phyloP scores from a whole-genome alignment of 495 filamentous ascomycete species.

The Penicillium nucicola region DNA sequence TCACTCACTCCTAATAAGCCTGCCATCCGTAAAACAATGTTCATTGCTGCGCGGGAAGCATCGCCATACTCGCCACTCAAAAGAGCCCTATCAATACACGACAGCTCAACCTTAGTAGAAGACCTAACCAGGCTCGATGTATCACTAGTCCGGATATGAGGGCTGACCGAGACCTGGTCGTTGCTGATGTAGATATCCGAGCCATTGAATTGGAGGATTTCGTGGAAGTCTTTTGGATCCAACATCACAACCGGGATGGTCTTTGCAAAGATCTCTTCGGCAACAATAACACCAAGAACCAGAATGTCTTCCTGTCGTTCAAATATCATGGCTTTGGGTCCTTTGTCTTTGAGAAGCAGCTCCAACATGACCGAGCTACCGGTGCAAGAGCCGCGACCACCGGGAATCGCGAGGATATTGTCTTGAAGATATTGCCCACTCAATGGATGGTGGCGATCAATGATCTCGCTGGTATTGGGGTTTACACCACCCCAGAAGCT shows the following conservation, averaged over 20 bases:
- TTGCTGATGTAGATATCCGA: constrained; percentile 1
- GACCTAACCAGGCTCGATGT: background rate
- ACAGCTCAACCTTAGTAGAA: background rate
- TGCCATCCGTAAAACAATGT: constrained; percentile 22
- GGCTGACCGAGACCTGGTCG: no score
- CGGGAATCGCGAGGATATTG: constrained; percentile 26
- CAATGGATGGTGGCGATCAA: constrained; percentile 31
- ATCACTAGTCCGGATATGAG: background rate
- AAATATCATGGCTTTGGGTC: constrained; percentile 23
- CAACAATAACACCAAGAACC: constrained; percentile 28
- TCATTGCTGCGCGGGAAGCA: constrained; percentile 22
- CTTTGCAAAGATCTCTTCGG: constrained; percentile 21
- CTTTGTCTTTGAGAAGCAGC: constrained; percentile 19
- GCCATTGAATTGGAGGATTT: background rate
- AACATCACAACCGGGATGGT: constrained; percentile 26
- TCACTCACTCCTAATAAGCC: constrained; percentile 12
- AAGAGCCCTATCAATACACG: constrained; percentile 12
- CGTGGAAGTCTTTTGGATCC: constrained; percentile 4
- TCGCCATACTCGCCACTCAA: constrained; percentile 19
- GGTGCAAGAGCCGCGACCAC: constrained; percentile 28
- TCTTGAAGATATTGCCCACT: constrained; percentile 14
- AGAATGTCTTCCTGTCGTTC: constrained; percentile 27
- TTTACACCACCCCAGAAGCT: constrained; percentile 36
- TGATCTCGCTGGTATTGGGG: constrained; percentile 20
- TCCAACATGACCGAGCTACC: constrained; percentile 32